These are phyloP conservation scores for Lentinula aciculospora DNA, from an alignment of 768 basidiomycete genomes.

Conservation along the genomic window DNA sequence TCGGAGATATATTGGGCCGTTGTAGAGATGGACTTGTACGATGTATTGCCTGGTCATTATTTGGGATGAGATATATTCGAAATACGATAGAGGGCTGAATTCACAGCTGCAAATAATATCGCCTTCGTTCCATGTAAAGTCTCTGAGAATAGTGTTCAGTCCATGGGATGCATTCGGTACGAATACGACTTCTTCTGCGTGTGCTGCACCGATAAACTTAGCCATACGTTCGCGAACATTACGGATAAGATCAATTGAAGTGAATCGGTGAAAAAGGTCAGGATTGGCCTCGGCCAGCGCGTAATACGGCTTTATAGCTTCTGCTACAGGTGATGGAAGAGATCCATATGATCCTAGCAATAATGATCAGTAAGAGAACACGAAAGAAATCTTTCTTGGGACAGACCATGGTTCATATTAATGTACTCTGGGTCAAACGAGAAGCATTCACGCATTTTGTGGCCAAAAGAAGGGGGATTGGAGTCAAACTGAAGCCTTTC, in stretches of 20 bases:
- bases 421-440: constrained; percentile 53
- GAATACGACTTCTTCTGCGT: constrained; percentile 49
- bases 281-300: constrained; percentile 46
- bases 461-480: constrained; percentile 39
- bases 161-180: constrained; percentile 61
- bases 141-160: constrained; percentile 60
- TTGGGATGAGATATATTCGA: background rate
- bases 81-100: constrained; percentile 16
- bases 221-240: constrained; percentile 43
- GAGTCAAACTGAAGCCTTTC: background rate
- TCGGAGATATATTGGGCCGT: constrained; percentile 49
- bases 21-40: constrained; percentile 46
- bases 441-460: constrained; percentile 46
- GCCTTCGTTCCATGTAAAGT: constrained; percentile 60
- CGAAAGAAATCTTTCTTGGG: background rate
- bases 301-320: constrained; percentile 35
- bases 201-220: constrained; percentile 40
- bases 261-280: constrained; percentile 46
- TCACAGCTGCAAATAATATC: constrained; percentile 64
- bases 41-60: constrained; percentile 39
- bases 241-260: constrained; percentile 26
- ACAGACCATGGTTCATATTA: constrained; percentile 61
- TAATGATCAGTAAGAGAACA: background rate
- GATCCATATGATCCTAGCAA: constrained; percentile 54
- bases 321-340: constrained; percentile 45